Evolutionary conservation across 2,329 filamentous ascomycete genomes (phyloP).

Genomic region (Aspergillus amoenus): DNA sequence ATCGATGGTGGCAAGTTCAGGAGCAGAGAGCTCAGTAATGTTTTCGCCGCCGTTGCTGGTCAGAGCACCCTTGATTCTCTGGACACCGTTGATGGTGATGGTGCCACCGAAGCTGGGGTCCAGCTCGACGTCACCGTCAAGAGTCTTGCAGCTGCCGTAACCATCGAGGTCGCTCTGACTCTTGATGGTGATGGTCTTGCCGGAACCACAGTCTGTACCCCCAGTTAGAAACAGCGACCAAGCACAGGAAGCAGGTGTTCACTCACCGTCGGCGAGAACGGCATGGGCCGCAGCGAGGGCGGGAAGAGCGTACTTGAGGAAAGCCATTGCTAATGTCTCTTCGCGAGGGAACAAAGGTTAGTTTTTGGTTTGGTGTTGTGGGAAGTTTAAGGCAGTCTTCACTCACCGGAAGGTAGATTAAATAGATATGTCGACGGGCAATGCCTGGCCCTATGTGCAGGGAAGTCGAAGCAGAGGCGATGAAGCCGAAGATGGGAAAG

Average conservation of each 20-base stretch:
- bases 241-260: not conserved
- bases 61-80: slow-evolving; percentile 60
- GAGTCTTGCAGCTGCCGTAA: slow-evolving; percentile 65
- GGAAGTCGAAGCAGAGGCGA: slow-evolving; percentile 11
- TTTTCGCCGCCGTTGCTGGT: slow-evolving; percentile 54
- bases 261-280: slow-evolving; percentile 49
- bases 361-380: not conserved
- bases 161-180: slow-evolving; percentile 63
- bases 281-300: slow-evolving; percentile 54
- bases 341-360: not conserved
- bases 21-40: slow-evolving; percentile 63
- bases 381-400: not conserved
- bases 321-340: slow-evolving; percentile 44
- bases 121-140: slow-evolving; percentile 68
- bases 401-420: slow-evolving; percentile 2
- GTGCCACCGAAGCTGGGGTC: slow-evolving; percentile 54
- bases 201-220: slow-evolving; percentile 20
- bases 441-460: slow-evolving; percentile 14
- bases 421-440: slow-evolving; percentile 12
- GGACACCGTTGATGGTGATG: slow-evolving; percentile 62
- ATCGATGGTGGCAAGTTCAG: slow-evolving; percentile 63
- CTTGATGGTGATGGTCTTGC: slow-evolving; percentile 49
- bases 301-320: slow-evolving; percentile 57
- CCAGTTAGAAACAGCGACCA: slow-evolving; percentile 8
- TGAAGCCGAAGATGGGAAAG: slow-evolving; percentile 13